These are phyloP conservation scores for Hordeum marinum DNA, from an alignment of 176 grass and related monocot species.

Conservation along the genomic window DNA sequence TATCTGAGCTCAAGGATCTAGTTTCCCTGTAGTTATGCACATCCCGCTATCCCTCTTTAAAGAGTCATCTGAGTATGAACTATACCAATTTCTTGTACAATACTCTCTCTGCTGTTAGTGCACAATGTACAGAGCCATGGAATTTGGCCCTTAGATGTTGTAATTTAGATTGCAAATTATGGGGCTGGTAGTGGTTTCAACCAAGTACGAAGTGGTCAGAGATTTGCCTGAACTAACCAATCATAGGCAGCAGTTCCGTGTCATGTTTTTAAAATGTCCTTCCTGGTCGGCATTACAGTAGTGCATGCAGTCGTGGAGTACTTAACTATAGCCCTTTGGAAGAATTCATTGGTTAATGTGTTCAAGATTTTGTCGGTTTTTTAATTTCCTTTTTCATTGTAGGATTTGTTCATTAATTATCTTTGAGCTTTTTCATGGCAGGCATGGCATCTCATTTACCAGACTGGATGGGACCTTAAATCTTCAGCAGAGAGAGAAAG, in stretches of 20 bases:
- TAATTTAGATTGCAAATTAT: background rate
- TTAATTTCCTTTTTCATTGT: background rate
- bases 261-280: background rate
- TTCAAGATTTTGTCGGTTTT: background rate
- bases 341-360: background rate
- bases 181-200: background rate
- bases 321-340: background rate
- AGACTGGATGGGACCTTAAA: conserved; percentile 84
- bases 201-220: background rate
- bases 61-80: background rate
- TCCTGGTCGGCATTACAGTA: background rate
- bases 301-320: background rate
- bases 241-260: background rate
- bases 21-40: background rate
- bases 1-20: background rate
- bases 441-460: conserved; percentile 64
- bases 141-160: background rate
- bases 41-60: background rate
- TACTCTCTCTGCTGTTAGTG: background rate
- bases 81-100: background rate
- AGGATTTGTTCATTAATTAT: background rate
- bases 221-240: background rate
- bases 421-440: conserved; percentile 33
- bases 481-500: conserved; percentile 87
- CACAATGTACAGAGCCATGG: background rate